phyloP scores from a whole-genome alignment of 306 rosid species.

The Trifolium dubium region DNA sequence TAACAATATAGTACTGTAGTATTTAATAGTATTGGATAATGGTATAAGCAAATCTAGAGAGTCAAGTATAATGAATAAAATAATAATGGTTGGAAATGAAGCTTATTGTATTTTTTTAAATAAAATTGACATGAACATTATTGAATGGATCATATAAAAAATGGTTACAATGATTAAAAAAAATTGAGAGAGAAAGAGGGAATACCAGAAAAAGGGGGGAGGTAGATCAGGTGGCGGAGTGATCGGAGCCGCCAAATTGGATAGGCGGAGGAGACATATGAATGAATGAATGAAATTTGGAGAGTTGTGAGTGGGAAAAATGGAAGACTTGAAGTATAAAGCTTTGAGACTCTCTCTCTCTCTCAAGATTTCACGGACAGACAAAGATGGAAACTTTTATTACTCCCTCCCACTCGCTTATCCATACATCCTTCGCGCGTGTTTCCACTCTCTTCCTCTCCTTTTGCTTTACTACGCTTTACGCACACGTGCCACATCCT shows the following conservation, averaged over 20 bases:
- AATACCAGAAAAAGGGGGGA: conserved; percentile 42
- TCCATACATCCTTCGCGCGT: conserved; percentile 44
- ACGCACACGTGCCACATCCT: conserved; percentile 32
- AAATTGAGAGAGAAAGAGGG: neutral
- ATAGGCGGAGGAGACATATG: neutral
- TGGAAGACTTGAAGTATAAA: neutral
- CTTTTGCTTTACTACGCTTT: conserved; percentile 32
- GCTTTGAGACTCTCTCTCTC: neutral
- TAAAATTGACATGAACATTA: neutral
- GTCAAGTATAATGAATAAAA: neutral
- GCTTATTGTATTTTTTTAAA: neutral
- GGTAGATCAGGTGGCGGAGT: conserved; percentile 39
- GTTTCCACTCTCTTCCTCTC: neutral
- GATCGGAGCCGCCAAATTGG: conserved; percentile 37
- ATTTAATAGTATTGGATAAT: neutral
- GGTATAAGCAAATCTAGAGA: conserved; percentile 21
- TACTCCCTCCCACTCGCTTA: conserved; percentile 38
- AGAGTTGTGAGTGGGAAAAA: conserved; percentile 15
- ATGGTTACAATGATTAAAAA: neutral
- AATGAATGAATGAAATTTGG: neutral
- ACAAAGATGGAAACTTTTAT: conserved; percentile 41
- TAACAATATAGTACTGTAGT: neutral
- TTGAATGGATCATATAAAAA: conserved; percentile 18
- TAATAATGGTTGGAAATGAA: conserved; percentile 18
- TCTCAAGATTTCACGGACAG: conserved; percentile 55